Evolutionary conservation across 2,329 filamentous ascomycete genomes (phyloP), one percentile per base, ranked within the genome.

Genomic region (Didymosphaeria variabile): DNA sequence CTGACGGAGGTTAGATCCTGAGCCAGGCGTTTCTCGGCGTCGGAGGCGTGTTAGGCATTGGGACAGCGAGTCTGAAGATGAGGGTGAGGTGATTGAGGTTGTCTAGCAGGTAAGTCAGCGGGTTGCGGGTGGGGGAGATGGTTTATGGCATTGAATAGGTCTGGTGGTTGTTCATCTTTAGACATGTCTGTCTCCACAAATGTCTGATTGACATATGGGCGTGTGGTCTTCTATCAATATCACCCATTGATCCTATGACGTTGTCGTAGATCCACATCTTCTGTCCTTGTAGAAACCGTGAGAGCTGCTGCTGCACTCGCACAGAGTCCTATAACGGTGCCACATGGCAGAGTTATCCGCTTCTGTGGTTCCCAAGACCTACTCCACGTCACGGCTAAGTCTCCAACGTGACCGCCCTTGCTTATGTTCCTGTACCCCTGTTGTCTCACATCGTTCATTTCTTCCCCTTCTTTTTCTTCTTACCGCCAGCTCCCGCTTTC

Each of bases 381-480:
- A 1, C 2, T 21, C 42, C 6, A 23, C 19, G 19, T 21, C 19
- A 21, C 12, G 10, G 19, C 19, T 6, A 45, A 23, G 5, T 26
- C 47, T 17, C 8, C 19, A 17, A 12, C 8, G 8, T n/a, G 15
- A 29, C 26, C 26, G 6, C 26, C 2, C 17, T 50, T 19, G 8
- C 3, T 26, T 38, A 15, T 44, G 10, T 40, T 13, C 21, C 19
- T 12, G 17, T 32, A 45, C 9, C 1, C 12, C 23, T 54, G 8
- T 1, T 47, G 23, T 12, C 23, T 7, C 32, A 2, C 38, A 17
- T 26, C 23, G 13, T 57, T 80, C 75, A 83, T 77, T 82, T 83
- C 78, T 84, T 84, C 53, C 80, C 79, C 72, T 82, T 83, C 73
- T 83, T 83, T 68, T 83, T 84, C 74, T 83, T 84, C 74, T 83